Percentiles rank a stretch among this genome's conserved stretches.
phyloP scores from a whole-genome alignment of 371 early-diverging fungal species.

The Rhizopus sp. region DNA sequence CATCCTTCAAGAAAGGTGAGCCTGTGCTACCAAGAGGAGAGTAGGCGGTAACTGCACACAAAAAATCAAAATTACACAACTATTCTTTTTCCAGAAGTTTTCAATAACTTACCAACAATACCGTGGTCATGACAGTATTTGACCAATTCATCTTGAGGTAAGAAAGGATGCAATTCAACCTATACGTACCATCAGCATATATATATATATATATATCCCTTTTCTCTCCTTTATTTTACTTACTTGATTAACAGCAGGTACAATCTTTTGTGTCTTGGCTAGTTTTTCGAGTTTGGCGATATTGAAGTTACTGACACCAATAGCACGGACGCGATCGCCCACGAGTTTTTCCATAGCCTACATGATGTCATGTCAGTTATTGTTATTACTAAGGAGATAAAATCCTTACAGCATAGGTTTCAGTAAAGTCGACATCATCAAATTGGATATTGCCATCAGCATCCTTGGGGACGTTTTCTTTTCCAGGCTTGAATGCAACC shows the following conservation, averaged over 20 bases:
- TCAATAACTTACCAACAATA: constrained; percentile 26
- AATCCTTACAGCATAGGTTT: constrained; percentile 54
- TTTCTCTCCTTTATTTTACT: constrained; percentile 1
- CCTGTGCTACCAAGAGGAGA: constrained; percentile 47
- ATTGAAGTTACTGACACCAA: constrained; percentile 44
- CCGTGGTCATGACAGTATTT: constrained; percentile 39
- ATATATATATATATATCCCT: background rate
- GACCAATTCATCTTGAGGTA: constrained; percentile 48
- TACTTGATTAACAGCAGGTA: constrained; percentile 55
- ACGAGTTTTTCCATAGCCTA: constrained; percentile 73
- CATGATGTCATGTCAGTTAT: constrained; percentile 58
- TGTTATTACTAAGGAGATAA: background rate
- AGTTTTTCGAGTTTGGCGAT: constrained; percentile 35
- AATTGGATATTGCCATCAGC: constrained; percentile 34
- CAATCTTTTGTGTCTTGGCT: constrained; percentile 35
- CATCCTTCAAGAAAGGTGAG: constrained; percentile 25
- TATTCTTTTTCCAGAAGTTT: constrained; percentile 8
- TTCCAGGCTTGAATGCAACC: constrained; percentile 26
- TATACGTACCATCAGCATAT: constrained; percentile 34
- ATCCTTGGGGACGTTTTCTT: constrained; percentile 27
- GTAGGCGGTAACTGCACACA: constrained; percentile 40
- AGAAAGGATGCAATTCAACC: constrained; percentile 64
- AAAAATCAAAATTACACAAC: background rate
- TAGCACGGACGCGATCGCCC: constrained; percentile 50
- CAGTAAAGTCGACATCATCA: constrained; percentile 23